phyloP scores from a whole-genome alignment of 306 rosid genomes.

The Rosa rugosa region DNA sequence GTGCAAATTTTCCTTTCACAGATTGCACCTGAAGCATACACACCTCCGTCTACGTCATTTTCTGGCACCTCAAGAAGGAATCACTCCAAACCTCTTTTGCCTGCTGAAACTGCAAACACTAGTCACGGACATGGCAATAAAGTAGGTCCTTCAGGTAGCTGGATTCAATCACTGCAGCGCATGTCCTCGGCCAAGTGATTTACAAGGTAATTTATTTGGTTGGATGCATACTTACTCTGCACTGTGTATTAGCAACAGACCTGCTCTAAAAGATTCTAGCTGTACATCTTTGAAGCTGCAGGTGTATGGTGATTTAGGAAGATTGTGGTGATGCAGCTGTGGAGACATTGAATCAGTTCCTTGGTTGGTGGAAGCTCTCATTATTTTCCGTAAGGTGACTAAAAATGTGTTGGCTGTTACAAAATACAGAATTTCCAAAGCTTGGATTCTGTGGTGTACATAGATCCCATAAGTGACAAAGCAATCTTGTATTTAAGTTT shows the following conservation, averaged over 20 bases:
- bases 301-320: constrained; percentile 33
- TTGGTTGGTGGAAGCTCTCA: constrained; percentile 45
- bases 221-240: constrained; percentile 3
- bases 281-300: constrained; percentile 42
- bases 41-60: constrained; percentile 51
- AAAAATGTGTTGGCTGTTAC: constrained; percentile 48
- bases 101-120: constrained; percentile 57
- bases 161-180: constrained; percentile 84
- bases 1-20: constrained; percentile 33
- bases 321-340: constrained; percentile 37
- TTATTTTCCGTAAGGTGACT: constrained; percentile 63
- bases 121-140: constrained; percentile 54
- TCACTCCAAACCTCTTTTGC: constrained; percentile 45
- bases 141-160: constrained; percentile 84
- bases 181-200: constrained; percentile 69
- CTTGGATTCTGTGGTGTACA: constrained; percentile 70
- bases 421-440: constrained; percentile 55
- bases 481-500: constrained; percentile 57
- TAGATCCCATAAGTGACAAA: constrained; percentile 53
- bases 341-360: constrained; percentile 51
- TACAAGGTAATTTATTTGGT: constrained; percentile 41
- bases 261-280: constrained; percentile 34
- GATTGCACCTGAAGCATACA: constrained; percentile 56
- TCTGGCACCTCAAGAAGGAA: constrained; percentile 65
- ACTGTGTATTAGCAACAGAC: constrained; percentile 45